Evolutionary conservation across 805 yeast genomes (phyloP).

Genomic region (Ascoidea tarda): DNA sequence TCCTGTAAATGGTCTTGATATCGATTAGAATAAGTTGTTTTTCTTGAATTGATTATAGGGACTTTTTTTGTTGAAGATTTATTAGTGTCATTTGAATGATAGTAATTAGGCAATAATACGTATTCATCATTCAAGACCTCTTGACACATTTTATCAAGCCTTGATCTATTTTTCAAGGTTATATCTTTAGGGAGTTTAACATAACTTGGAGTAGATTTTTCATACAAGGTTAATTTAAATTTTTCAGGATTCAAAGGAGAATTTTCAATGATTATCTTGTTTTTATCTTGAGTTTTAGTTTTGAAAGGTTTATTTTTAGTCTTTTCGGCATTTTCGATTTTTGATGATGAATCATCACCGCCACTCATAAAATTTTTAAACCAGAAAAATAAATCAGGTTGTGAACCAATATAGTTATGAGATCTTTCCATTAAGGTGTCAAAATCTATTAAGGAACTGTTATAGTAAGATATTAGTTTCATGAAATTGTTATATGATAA

Average conservation of each 20-base stretch:
- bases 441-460: slow-evolving; percentile 82
- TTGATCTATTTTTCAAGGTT: slow-evolving; percentile 74
- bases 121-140: slow-evolving; percentile 83
- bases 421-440: slow-evolving; percentile 70
- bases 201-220: slow-evolving; percentile 92
- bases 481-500: slow-evolving; percentile 85
- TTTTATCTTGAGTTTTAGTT: neutral
- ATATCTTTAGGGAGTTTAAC: slow-evolving; percentile 68
- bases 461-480: slow-evolving; percentile 71
- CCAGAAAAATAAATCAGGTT: slow-evolving; percentile 75
- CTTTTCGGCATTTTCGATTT: slow-evolving; percentile 72
- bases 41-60: neutral
- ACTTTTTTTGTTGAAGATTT: neutral
- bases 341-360: slow-evolving; percentile 70
- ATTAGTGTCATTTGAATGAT: neutral
- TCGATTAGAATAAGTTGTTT: slow-evolving; percentile 37
- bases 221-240: slow-evolving; percentile 77
- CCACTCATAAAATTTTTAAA: slow-evolving; percentile 78
- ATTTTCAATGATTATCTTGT: neutral
- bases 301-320: slow-evolving; percentile 54
- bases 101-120: slow-evolving; percentile 24
- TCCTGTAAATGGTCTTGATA: slow-evolving; percentile 91
- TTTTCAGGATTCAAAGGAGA: slow-evolving; percentile 12
- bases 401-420: slow-evolving; percentile 72
- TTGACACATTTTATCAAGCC: slow-evolving; percentile 85